phyloP scores from a whole-genome alignment of 352 stramenopile species.

The Globisporangium polare region DNA sequence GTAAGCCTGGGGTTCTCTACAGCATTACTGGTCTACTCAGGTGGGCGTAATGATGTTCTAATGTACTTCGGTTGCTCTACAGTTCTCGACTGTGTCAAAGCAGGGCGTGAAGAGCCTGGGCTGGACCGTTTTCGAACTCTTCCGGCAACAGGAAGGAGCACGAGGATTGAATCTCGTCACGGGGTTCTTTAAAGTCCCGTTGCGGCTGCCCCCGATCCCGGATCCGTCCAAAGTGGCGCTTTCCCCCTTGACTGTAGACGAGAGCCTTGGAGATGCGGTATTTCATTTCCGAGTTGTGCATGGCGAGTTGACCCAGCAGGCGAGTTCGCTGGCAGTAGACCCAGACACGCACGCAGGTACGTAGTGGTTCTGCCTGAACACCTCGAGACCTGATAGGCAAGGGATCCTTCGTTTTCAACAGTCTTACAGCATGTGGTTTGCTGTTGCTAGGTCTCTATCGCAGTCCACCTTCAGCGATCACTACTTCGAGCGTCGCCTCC shows the following conservation, averaged over 20 bases:
- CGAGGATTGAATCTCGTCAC: conserved; percentile 15
- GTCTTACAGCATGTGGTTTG: not conserved
- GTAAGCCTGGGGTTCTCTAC: conserved; percentile 11
- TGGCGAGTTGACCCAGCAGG: conserved; percentile 23
- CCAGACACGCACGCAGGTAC: conserved; percentile 35
- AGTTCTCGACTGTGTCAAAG: conserved; percentile 23
- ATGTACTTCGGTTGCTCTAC: not conserved
- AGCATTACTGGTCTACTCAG: not conserved
- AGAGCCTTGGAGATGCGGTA: conserved; percentile 17
- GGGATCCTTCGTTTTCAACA: not conserved
- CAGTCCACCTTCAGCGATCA: not conserved
- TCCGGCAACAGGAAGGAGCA: conserved; percentile 12
- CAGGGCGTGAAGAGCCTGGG: conserved; percentile 27
- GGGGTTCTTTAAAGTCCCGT: conserved; percentile 35
- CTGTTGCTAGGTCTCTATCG: conserved; percentile 6
- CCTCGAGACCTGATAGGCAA: no score
- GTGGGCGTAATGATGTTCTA: not conserved
- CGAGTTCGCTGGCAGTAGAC: conserved; percentile 25
- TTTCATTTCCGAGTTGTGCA: conserved; percentile 36
- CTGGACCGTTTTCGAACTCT: conserved; percentile 40
- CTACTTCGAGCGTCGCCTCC: no score
- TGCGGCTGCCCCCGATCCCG: conserved; percentile 36
- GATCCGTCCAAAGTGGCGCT: conserved; percentile 34
- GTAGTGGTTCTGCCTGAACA: not conserved
- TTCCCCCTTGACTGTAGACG: conserved; percentile 3